Conservation (phyloP, 1,284 basidiomycete species). For the Naganishia sp. region DNA sequence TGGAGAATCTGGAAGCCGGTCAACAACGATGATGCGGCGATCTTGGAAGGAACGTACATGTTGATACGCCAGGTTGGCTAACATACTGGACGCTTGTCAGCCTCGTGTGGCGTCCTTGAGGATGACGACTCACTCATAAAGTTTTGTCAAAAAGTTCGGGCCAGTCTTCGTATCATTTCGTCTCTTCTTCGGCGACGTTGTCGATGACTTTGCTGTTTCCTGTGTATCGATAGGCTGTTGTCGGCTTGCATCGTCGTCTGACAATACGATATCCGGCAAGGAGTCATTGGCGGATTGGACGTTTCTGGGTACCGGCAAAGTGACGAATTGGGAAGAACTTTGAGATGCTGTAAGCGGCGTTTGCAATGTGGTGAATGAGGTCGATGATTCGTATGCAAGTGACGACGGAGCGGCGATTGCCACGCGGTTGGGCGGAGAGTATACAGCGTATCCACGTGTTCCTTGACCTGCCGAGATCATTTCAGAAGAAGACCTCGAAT, state of each 20-base stretch:
- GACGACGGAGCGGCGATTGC: background rate
- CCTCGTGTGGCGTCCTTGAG: constrained; percentile 1
- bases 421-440: background rate
- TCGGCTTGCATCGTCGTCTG: too few relatives aligned
- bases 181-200: constrained; percentile 29
- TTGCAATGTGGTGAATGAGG: background rate
- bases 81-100: constrained; percentile 16
- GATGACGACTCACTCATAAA: constrained; percentile 71
- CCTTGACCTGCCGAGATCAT: background rate
- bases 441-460: too few relatives aligned
- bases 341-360: too few relatives aligned
- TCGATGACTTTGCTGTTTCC: background rate
- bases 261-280: too few relatives aligned
- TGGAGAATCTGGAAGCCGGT: constrained; percentile 66
- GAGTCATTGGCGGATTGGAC: too few relatives aligned
- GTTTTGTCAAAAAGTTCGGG: constrained; percentile 82
- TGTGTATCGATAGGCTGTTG: background rate
- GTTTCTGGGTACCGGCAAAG: too few relatives aligned
- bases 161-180: constrained; percentile 62
- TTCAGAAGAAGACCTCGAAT: constrained; percentile 2
- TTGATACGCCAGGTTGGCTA: constrained; percentile 25
- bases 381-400: background rate
- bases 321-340: too few relatives aligned
- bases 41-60: constrained; percentile 53
- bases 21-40: constrained; percentile 59